Evolutionary conservation across 225 moss, liverwort and hornwort species (phyloP).

Genomic region (Polytrichum commune): DNA sequence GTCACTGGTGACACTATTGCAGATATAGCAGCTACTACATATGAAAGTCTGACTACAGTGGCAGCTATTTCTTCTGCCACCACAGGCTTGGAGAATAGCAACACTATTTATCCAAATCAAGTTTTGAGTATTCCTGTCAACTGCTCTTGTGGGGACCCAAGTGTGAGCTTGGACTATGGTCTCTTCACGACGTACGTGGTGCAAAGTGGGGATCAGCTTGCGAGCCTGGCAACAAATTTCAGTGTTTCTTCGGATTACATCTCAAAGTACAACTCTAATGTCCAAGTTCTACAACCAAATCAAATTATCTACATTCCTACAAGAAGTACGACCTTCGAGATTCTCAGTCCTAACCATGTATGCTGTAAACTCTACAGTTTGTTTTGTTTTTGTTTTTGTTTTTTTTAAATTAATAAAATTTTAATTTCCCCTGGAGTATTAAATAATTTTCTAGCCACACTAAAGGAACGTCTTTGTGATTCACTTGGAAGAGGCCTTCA

Average conservation of each 20-base stretch:
- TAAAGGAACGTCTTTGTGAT: too few relatives aligned
- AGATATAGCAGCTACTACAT: conserved; percentile 25
- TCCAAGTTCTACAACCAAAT: conserved; percentile 12
- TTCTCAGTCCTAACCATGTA: neutral
- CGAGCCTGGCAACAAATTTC: conserved; percentile 44
- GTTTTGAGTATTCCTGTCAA: conserved; percentile 55
- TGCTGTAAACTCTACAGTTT: neutral
- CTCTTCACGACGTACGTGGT: conserved; percentile 78
- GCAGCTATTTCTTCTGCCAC: conserved; percentile 10
- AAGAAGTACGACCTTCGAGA: conserved; percentile 37
- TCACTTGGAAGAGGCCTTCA: too few relatives aligned
- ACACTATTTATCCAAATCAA: neutral
- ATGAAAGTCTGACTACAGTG: conserved; percentile 36
- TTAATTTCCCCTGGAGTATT: too few relatives aligned
- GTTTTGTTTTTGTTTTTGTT: too few relatives aligned
- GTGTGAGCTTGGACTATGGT: conserved; percentile 51
- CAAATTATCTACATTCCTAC: conserved; percentile 67
- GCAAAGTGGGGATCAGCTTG: conserved; percentile 26
- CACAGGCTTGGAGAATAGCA: conserved; percentile 16
- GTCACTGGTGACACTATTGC: conserved; percentile 17
- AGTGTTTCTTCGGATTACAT: conserved; percentile 19
- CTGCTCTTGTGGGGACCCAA: conserved; percentile 76
- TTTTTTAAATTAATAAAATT: too few relatives aligned
- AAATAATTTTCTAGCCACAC: too few relatives aligned
- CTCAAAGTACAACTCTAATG: conserved; percentile 45